phyloP scores from a whole-genome alignment of 164 flowering plant genomes.

The Buxus sempervirens region DNA sequence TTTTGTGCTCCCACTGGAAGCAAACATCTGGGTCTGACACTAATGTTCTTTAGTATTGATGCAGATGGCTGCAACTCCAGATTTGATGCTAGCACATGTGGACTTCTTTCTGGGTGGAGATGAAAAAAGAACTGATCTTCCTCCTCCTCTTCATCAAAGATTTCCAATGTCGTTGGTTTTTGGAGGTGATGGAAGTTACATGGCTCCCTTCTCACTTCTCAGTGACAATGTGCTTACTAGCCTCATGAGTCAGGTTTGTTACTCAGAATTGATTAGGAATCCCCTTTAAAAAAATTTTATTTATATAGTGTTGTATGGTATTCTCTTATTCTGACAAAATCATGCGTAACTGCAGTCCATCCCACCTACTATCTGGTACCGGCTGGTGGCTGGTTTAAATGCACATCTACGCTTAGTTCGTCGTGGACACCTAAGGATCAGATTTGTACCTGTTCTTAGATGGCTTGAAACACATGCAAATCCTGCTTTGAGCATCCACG shows the following conservation, averaged over 20 bases:
- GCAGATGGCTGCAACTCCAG: conserved; percentile 90
- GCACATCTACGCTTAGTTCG: conserved; percentile 86
- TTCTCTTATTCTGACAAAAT: neutral
- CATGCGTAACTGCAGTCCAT: conserved; percentile 46
- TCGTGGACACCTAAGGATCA: conserved; percentile 51
- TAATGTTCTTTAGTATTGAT: conserved; percentile 8
- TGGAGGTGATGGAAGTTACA: conserved; percentile 98
- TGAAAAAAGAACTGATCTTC: conserved; percentile 91
- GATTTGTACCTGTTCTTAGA: conserved; percentile 53
- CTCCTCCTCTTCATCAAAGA: conserved; percentile 79
- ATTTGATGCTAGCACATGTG: conserved; percentile 83
- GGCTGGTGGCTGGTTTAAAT: conserved; percentile 88
- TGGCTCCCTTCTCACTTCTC: conserved; percentile 86
- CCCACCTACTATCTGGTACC: conserved; percentile 90
- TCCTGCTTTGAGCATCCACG: conserved; percentile 57
- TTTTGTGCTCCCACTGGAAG: neutral
- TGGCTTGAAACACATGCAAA: conserved; percentile 93
- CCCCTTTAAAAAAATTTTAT: neutral
- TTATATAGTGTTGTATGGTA: neutral
- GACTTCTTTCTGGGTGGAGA: conserved; percentile 98
- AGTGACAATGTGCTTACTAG: conserved; percentile 82
- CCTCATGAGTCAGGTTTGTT: conserved; percentile 87
- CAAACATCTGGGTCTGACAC: neutral
- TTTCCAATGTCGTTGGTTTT: conserved; percentile 71
- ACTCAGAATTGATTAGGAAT: neutral